Percentiles rank a stretch among this genome's conserved stretches.
phyloP scores from a whole-genome alignment of 441 rosid genomes.

The Populus hybrid region DNA sequence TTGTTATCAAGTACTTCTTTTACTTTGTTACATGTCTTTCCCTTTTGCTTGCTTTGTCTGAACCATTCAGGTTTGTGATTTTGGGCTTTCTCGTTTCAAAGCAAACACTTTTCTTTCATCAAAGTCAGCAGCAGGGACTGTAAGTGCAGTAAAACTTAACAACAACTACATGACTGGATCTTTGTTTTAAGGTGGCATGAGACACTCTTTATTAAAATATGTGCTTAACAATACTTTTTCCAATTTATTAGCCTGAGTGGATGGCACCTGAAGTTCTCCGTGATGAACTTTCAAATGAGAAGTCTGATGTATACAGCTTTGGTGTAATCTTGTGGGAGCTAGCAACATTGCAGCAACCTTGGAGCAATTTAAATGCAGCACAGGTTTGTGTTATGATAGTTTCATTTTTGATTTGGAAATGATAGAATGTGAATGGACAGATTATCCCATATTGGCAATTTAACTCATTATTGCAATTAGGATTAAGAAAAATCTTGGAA shows the following conservation, averaged over 20 bases:
- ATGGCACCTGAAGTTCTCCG: conserved; percentile 99
- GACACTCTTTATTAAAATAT: conserved; percentile 6
- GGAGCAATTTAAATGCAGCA: conserved; percentile 91
- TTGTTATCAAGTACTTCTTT: neutral
- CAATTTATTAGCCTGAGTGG: conserved; percentile 89
- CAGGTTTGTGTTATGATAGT: conserved; percentile 59
- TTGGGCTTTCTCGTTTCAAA: conserved; percentile 96
- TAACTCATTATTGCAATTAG: neutral
- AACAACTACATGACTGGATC: neutral
- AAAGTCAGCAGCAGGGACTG: conserved; percentile 98
- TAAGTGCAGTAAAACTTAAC: conserved; percentile 47
- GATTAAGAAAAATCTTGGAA: neutral
- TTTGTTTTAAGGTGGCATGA: conserved; percentile 17
- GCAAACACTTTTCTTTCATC: conserved; percentile 96
- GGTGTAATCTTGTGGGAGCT: conserved; percentile 99
- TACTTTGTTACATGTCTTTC: neutral
- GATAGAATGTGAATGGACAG: neutral
- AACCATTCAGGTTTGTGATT: conserved; percentile 83
- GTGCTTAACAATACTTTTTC: conserved; percentile 19
- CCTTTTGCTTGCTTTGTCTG: conserved; percentile 17
- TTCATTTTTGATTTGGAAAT: neutral
- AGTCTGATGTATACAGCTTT: conserved; percentile 95
- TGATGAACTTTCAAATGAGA: conserved; percentile 95
- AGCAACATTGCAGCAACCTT: conserved; percentile 91
- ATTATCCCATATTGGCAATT: neutral